Conservation (phyloP, 192 early-diverging fungal species). For the Pilaira anomala region DNA sequence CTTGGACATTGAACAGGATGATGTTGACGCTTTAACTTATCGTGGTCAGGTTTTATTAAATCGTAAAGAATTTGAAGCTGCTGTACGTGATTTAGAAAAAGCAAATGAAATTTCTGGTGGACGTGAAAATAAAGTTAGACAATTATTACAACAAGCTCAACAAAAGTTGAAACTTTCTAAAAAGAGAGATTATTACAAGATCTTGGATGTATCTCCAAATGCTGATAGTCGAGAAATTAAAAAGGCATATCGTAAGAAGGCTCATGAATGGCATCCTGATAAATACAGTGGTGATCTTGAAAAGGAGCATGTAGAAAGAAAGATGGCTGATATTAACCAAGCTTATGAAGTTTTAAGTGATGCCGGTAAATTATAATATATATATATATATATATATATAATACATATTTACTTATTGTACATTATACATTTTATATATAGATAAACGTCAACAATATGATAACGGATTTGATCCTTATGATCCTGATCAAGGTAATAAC, state of each 20-base stretch:
- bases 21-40: slow-evolving; percentile 69
- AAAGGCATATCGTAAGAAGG: slow-evolving; percentile 87
- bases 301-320: slow-evolving; percentile 74
- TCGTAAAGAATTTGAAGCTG: slow-evolving; percentile 74
- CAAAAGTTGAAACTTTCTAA: slow-evolving; percentile 52
- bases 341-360: slow-evolving; percentile 86
- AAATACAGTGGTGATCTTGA: slow-evolving; percentile 73
- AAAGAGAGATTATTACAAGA: slow-evolving; percentile 94
- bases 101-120: slow-evolving; percentile 63
- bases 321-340: slow-evolving; percentile 92
- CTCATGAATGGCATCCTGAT: slow-evolving; percentile 85
- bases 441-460: slow-evolving; percentile 56
- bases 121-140: slow-evolving; percentile 41
- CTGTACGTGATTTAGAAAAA: slow-evolving; percentile 66
- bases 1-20: slow-evolving; percentile 65
- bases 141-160: slow-evolving; percentile 62
- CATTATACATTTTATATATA: slow-evolving; percentile 1
- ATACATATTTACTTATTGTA: background rate
- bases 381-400: background rate
- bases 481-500: slow-evolving; percentile 45
- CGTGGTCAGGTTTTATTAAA: slow-evolving; percentile 69
- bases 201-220: slow-evolving; percentile 69
- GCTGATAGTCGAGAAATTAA: slow-evolving; percentile 82
- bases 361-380: slow-evolving; percentile 33
- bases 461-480: slow-evolving; percentile 77